Percentiles rank a stretch among this genome's conserved stretches.
Conservation (phyloP, 2,329 filamentous ascomycete species). For the Tothia fuscella region DNA sequence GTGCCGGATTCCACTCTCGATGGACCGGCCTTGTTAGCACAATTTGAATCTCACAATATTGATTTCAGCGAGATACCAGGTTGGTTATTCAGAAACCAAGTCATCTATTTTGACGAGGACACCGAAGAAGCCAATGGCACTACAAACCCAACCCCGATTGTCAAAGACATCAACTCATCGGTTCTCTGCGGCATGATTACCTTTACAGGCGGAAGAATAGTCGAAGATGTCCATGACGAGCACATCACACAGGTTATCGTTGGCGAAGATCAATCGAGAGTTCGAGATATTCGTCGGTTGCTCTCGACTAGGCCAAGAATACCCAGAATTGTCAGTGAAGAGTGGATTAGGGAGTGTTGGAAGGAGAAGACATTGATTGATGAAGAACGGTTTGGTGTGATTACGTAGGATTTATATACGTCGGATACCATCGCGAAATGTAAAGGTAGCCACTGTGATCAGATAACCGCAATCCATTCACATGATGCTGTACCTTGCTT, state of each 20-base stretch:
- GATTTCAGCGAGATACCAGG: constrained; percentile 39
- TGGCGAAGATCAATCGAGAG: constrained; percentile 32
- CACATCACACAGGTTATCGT: constrained; percentile 64
- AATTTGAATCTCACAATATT: constrained; percentile 43
- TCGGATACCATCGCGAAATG: too few relatives aligned
- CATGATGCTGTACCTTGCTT: too few relatives aligned
- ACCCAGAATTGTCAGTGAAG: constrained; percentile 55
- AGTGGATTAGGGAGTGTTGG: constrained; percentile 77
- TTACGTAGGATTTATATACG: too few relatives aligned
- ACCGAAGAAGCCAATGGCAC: constrained; percentile 15
- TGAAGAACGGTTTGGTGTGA: too few relatives aligned
- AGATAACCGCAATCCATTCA: too few relatives aligned
- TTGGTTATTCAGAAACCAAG: constrained; percentile 29
- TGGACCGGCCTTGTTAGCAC: constrained; percentile 49
- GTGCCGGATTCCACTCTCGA: constrained; percentile 30
- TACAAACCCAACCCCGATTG: constrained; percentile 17
- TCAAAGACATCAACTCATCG: not conserved
- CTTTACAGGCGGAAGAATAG: constrained; percentile 57
- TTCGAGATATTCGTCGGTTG: constrained; percentile 34
- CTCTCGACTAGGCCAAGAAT: constrained; percentile 35
- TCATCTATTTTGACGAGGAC: constrained; percentile 32
- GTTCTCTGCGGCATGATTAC: constrained; percentile 26
- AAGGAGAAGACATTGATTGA: constrained; percentile 64
- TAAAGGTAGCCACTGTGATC: too few relatives aligned
- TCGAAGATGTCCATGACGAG: constrained; percentile 37